Evolutionary conservation across 208 protist species (phyloP).

Genomic region (Acanthamoeba divionensis): DNA sequence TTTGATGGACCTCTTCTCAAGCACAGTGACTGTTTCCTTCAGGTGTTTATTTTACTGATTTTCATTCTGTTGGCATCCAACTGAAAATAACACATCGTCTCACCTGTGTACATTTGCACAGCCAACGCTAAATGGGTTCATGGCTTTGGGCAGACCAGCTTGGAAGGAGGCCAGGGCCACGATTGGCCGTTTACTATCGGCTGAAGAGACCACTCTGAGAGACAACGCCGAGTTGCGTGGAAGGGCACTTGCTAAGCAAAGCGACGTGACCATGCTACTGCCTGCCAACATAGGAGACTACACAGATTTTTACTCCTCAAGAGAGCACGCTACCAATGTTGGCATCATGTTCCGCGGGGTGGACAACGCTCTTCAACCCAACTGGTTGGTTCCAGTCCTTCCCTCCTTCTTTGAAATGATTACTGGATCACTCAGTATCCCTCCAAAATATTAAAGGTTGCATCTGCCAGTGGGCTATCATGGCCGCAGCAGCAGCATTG

Average conservation of each 20-base stretch:
- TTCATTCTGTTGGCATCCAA: no score
- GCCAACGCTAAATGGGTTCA: slow-evolving; percentile 83
- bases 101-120: slow-evolving; percentile 46
- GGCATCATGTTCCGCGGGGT: slow-evolving; percentile 87
- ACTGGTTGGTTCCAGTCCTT: slow-evolving; percentile 75
- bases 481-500: slow-evolving; percentile 84
- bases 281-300: slow-evolving; percentile 88
- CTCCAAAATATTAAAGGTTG: slow-evolving; percentile 59
- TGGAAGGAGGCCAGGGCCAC: slow-evolving; percentile 73
- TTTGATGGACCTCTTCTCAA: slow-evolving; percentile 67
- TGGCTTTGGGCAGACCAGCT: slow-evolving; percentile 69
- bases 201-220: slow-evolving; percentile 58
- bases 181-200: slow-evolving; percentile 71
- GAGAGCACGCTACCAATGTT: slow-evolving; percentile 88
- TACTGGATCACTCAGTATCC: slow-evolving; percentile 49
- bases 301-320: slow-evolving; percentile 90
- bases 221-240: slow-evolving; percentile 68
- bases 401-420: not conserved
- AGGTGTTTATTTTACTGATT: no score
- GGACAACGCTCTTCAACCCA: slow-evolving; percentile 82
- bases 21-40: slow-evolving; percentile 47
- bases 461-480: slow-evolving; percentile 91
- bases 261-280: slow-evolving; percentile 78
- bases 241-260: slow-evolving; percentile 59
- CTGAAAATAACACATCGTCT: no score